Percentiles rank a stretch among this genome's conserved stretches.
Evolutionary conservation across 371 early-diverging fungal genomes (phyloP).

Genomic region (Dinochytrium kinnereticum): DNA sequence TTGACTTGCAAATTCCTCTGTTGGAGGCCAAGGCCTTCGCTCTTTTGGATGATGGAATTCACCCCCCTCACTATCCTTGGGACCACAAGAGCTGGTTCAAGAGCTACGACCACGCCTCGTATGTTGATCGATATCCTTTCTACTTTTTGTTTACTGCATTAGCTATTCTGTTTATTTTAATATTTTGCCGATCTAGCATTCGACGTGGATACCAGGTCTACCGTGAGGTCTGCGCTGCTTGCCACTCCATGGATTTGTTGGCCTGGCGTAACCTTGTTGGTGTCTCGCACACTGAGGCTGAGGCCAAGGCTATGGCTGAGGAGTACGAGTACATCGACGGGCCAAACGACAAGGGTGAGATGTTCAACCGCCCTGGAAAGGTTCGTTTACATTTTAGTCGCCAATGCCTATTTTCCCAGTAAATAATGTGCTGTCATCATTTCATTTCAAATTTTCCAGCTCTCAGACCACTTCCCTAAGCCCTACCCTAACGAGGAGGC

Average conservation of each 20-base stretch:
- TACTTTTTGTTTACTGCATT: neutral
- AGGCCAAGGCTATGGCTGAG: conserved; percentile 93
- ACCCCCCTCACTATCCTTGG: conserved; percentile 90
- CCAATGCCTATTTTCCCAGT: neutral
- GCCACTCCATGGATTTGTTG: conserved; percentile 94
- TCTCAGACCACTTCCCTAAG: conserved; percentile 89
- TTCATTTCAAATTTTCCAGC: conserved; percentile 40
- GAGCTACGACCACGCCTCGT: conserved; percentile 95
- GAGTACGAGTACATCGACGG: conserved; percentile 93
- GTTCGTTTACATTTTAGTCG: conserved; percentile 43
- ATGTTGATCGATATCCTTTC: no score
- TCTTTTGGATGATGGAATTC: conserved; percentile 85
- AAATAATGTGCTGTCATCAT: neutral
- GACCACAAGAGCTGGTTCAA: conserved; percentile 77
- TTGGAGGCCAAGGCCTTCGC: conserved; percentile 55
- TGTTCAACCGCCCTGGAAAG: conserved; percentile 96
- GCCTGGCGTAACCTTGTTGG: conserved; percentile 94
- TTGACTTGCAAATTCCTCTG: conserved; percentile 34
- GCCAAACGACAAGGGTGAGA: conserved; percentile 92
- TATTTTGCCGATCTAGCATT: conserved; percentile 60
- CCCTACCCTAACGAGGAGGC: conserved; percentile 98
- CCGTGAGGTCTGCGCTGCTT: conserved; percentile 96
- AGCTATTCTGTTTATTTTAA: neutral
- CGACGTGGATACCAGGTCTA: conserved; percentile 99
- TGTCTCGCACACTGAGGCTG: conserved; percentile 89